Percentiles rank a stretch among this genome's conserved stretches.
phyloP scores from a whole-genome alignment of 805 yeast genomes.

The Nakazawaea holstii region DNA sequence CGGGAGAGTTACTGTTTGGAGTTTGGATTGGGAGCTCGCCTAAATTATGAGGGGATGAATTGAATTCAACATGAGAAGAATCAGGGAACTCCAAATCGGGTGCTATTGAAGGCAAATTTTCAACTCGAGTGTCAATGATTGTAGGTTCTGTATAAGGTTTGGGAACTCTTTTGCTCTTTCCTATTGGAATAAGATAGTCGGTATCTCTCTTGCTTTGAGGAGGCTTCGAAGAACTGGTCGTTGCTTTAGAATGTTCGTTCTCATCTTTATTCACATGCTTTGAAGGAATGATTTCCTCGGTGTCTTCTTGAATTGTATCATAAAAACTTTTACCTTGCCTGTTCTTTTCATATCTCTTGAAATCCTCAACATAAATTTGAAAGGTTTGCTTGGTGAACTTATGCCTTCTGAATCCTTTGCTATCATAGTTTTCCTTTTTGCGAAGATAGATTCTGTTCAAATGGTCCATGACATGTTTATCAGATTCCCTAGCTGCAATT shows the following conservation, averaged over 20 bases:
- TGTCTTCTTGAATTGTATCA: slow-evolving; percentile 18
- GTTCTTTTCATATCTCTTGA: slow-evolving; percentile 19
- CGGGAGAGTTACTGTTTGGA: no score
- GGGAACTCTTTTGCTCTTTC: slow-evolving; percentile 8
- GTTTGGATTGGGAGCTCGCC: no score
- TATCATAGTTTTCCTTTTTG: slow-evolving; percentile 22
- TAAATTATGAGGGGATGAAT: no score
- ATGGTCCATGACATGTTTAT: slow-evolving; percentile 21
- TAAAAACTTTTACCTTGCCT: slow-evolving; percentile 20
- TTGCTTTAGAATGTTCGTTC: slow-evolving; percentile 15
- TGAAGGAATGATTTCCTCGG: slow-evolving; percentile 9
- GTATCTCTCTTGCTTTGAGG: not conserved
- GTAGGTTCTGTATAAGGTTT: not conserved
- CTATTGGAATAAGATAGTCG: slow-evolving; percentile 10
- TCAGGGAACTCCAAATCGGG: slow-evolving; percentile 4
- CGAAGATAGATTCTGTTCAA: slow-evolving; percentile 22
- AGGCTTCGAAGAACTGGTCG: not conserved
- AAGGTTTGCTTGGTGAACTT: slow-evolving; percentile 25
- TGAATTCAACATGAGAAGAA: not conserved
- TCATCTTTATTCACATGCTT: slow-evolving; percentile 10
- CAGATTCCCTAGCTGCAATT: slow-evolving; percentile 18
- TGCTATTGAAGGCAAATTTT: not conserved
- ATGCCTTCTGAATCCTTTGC: slow-evolving; percentile 21
- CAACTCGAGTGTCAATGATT: no score
- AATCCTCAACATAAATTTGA: slow-evolving; percentile 22